These are phyloP conservation scores for Suhomyces anneliseae DNA, from an alignment of 1,139 yeast genomes.

Conservation along the genomic window DNA sequence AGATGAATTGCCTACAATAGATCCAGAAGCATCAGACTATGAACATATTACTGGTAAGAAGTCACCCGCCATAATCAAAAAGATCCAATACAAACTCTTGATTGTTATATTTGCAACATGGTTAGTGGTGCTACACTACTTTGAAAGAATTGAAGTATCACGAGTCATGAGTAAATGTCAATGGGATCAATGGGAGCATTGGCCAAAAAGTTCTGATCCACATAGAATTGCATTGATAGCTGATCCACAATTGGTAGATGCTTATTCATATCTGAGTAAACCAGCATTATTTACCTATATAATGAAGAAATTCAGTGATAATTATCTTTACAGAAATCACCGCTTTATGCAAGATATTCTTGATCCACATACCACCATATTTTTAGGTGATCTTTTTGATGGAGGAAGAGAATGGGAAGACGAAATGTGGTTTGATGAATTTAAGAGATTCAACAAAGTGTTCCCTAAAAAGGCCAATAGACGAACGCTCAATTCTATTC, in stretches of 20 bases:
- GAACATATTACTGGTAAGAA: background rate
- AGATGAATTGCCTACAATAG: background rate
- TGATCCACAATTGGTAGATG: conserved; percentile 91
- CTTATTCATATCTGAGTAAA: conserved; percentile 64
- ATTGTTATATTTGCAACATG: conserved; percentile 5
- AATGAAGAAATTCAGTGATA: conserved; percentile 59
- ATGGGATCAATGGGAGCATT: conserved; percentile 67
- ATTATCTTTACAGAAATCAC: conserved; percentile 79
- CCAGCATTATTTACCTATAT: conserved; percentile 46
- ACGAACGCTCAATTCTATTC: conserved; percentile 58
- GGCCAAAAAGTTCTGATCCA: conserved; percentile 43
- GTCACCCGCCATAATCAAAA: background rate
- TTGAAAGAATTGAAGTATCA: conserved; percentile 59
- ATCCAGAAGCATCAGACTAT: background rate
- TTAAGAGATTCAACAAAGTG: conserved; percentile 60
- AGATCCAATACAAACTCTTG: conserved; percentile 1
- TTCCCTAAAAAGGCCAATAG: conserved; percentile 55
- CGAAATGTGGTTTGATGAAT: conserved; percentile 69
- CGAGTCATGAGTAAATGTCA: conserved; percentile 50
- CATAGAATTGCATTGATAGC: conserved; percentile 75
- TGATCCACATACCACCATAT: conserved; percentile 74
- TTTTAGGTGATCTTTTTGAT: conserved; percentile 89
- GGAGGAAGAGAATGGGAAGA: conserved; percentile 89
- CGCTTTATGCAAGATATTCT: conserved; percentile 55
- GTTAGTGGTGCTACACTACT: conserved; percentile 53